phyloP scores from a whole-genome alignment of 148 eudicot genomes.

The Silene uniflora region DNA sequence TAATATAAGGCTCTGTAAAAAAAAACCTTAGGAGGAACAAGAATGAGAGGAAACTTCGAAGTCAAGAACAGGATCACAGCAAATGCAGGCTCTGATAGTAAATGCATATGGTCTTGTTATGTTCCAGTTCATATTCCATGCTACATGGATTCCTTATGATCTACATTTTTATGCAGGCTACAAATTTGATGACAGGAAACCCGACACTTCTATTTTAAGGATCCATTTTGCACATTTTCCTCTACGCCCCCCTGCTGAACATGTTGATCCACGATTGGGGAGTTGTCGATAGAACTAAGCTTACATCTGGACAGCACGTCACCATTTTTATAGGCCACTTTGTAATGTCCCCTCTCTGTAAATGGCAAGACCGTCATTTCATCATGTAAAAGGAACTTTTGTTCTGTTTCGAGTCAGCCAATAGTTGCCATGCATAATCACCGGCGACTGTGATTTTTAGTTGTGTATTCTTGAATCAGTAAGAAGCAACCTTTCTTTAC shows the following conservation, averaged over 20 bases:
- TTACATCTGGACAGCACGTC: neutral
- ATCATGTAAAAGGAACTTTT: neutral
- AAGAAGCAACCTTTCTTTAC: no score
- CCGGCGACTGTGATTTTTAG: neutral
- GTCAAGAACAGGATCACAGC: neutral
- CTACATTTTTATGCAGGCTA: constrained; percentile 52
- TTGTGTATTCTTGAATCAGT: no score
- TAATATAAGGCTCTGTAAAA: no score
- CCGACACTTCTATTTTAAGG: constrained; percentile 52
- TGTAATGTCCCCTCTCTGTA: neutral
- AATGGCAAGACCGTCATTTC: constrained; percentile 5
- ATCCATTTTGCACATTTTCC: constrained; percentile 90
- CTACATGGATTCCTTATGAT: neutral
- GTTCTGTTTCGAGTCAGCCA: neutral
- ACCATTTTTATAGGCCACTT: neutral
- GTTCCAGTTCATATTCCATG: neutral
- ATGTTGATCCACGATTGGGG: constrained; percentile 27
- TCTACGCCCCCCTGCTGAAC: constrained; percentile 55
- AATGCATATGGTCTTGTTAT: neutral
- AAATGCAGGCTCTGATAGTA: neutral
- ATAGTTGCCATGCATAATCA: neutral
- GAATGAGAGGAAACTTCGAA: neutral
- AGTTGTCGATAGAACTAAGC: constrained; percentile 17
- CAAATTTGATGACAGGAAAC: constrained; percentile 80
- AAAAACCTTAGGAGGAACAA: neutral